These are phyloP conservation scores for Pseudofabraea citricarpa DNA, from an alignment of 2,329 filamentous ascomycete species.

Conservation along the genomic window DNA sequence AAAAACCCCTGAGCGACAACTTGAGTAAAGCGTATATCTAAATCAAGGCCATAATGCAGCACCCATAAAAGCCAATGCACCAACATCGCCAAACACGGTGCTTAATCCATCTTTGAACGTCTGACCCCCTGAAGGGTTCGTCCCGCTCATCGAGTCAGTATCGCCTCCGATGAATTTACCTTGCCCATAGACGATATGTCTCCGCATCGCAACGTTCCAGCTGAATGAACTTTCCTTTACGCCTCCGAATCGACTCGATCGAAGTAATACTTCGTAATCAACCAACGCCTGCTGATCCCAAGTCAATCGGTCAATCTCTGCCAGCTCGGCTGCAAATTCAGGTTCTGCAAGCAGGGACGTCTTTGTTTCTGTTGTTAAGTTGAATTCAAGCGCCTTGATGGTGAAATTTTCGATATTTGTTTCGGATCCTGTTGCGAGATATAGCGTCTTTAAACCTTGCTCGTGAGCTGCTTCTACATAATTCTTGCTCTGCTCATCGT, in stretches of 20 bases:
- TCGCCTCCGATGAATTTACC: not conserved
- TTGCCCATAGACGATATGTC: constrained; percentile 12
- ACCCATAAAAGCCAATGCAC: not conserved
- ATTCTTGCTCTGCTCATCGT: not conserved
- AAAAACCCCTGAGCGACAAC: no score
- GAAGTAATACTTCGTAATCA: constrained; percentile 41
- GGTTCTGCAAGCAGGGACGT: not conserved
- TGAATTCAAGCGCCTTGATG: not conserved
- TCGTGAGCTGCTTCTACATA: not conserved
- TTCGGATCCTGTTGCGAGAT: not conserved
- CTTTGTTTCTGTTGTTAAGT: not conserved
- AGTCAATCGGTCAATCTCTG: not conserved
- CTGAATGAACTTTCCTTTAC: constrained; percentile 37
- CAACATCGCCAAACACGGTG: not conserved
- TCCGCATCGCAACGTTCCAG: constrained; percentile 38
- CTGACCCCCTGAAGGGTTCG: no score
- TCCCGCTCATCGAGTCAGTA: not conserved
- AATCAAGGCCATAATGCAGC: not conserved
- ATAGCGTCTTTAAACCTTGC: not conserved
- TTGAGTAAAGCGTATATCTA: no score
- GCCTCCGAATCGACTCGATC: constrained; percentile 34
- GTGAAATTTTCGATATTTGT: not conserved
- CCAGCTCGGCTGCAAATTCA: not conserved
- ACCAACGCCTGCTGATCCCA: constrained; percentile 13
- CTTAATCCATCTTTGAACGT: not conserved